phyloP scores from a whole-genome alignment of 164 flowering plant species.

The Houttuynia cordata region DNA sequence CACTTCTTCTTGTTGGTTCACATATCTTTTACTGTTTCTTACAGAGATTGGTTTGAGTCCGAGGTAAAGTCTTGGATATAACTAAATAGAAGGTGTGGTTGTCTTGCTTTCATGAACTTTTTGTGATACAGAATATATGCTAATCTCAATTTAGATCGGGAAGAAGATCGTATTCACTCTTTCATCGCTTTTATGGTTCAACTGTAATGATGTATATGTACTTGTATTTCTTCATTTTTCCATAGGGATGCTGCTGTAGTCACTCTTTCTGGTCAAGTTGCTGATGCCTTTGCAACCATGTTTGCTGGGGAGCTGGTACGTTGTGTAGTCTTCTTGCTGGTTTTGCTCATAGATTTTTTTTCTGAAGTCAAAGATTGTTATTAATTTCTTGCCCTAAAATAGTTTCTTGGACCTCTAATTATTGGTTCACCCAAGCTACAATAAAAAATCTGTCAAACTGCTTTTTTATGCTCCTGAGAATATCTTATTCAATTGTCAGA shows the following conservation, averaged over 20 bases:
- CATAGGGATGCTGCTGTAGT: constrained; percentile 70
- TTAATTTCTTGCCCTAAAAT: too few relatives aligned
- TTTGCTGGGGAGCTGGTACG: constrained; percentile 85
- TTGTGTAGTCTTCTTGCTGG: not conserved
- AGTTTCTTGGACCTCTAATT: not conserved
- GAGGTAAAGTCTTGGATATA: constrained; percentile 27
- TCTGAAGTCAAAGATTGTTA: not conserved
- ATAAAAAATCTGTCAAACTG: not conserved
- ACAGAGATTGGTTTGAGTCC: constrained; percentile 82
- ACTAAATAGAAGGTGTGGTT: not conserved
- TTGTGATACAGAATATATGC: not conserved
- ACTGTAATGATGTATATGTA: too few relatives aligned
- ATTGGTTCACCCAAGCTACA: not conserved
- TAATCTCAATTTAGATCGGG: not conserved
- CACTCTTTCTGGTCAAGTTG: constrained; percentile 88
- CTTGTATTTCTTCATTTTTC: too few relatives aligned
- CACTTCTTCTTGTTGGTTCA: constrained; percentile 94
- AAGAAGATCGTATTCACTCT: not conserved
- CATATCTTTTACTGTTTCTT: constrained; percentile 75
- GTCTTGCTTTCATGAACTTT: not conserved
- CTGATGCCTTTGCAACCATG: constrained; percentile 74
- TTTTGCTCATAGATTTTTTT: not conserved
- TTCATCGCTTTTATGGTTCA: not conserved
- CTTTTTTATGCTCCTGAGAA: not conserved
- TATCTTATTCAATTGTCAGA: constrained; percentile 30